Evolutionary conservation across 495 filamentous ascomycete species (phyloP).

Genomic region (Xylaria scruposa): DNA sequence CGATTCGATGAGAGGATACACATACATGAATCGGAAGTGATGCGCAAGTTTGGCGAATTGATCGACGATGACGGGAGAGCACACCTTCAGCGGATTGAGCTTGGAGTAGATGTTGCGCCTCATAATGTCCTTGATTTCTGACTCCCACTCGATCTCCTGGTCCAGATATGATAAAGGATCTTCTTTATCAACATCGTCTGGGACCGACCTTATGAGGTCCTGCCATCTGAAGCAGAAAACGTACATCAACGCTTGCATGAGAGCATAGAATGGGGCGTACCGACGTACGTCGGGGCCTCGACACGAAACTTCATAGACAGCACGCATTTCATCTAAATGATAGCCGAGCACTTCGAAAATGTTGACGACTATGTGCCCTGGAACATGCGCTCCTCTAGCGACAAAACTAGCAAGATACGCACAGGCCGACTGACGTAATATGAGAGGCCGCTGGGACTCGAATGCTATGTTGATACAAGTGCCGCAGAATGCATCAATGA

Average conservation of each 20-base stretch:
- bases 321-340: conserved; percentile 72
- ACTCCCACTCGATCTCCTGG: conserved; percentile 74
- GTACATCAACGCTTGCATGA: conserved; percentile 86
- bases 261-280: conserved; percentile 85
- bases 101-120: conserved; percentile 77
- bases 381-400: conserved; percentile 81
- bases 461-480: conserved; percentile 64
- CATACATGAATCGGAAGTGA: conserved; percentile 84
- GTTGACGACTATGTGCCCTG: conserved; percentile 73
- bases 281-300: conserved; percentile 82
- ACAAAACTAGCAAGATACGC: conserved; percentile 96
- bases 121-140: conserved; percentile 73
- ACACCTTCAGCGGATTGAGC: conserved; percentile 95
- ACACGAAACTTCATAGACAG: conserved; percentile 68
- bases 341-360: conserved; percentile 77
- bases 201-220: conserved; percentile 70
- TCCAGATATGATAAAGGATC: conserved; percentile 62
- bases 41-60: conserved; percentile 88
- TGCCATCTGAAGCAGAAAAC: conserved; percentile 99
- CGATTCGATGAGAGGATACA: conserved; percentile 83
- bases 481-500: conserved; percentile 82
- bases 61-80: conserved; percentile 87
- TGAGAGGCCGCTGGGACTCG: conserved; percentile 63
- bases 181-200: conserved; percentile 57
- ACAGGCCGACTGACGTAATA: conserved; percentile 80